A percentile compares a stretch with the other conserved stretches of the same genome.
These are phyloP conservation scores for Pseudoperonospora humuli DNA, from an alignment of 352 stramenopile genomes.

Conservation along the genomic window DNA sequence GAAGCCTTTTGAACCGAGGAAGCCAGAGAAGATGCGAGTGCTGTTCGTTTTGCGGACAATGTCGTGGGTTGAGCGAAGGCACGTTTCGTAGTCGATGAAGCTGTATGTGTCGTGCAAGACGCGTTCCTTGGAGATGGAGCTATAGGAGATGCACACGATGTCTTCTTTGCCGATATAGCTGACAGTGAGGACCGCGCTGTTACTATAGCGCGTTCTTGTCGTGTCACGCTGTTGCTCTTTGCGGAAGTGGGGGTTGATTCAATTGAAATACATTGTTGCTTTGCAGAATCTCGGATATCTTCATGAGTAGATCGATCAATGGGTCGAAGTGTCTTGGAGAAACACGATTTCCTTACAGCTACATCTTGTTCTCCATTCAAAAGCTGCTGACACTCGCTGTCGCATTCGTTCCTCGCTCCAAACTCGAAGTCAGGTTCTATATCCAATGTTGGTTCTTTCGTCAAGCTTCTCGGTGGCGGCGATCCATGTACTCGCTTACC, in stretches of 20 bases:
- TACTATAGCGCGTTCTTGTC: background rate
- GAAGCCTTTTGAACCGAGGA: slow-evolving; percentile 13
- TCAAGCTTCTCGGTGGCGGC: background rate
- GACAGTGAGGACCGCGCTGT: slow-evolving; percentile 5
- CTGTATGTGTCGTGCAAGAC: slow-evolving; percentile 6
- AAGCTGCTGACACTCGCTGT: background rate
- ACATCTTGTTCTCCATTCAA: slow-evolving; percentile 7
- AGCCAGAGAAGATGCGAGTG: slow-evolving; percentile 11
- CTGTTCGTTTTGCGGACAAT: slow-evolving; percentile 9
- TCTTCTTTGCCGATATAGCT: slow-evolving; percentile 2
- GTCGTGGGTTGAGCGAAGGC: slow-evolving; percentile 3
- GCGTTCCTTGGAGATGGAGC: slow-evolving; percentile 3
- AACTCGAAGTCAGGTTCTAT: slow-evolving; percentile 22
- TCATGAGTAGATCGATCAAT: slow-evolving; percentile 9
- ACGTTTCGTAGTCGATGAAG: slow-evolving; percentile 9
- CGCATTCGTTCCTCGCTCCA: slow-evolving; percentile 6
- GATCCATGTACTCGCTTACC: slow-evolving; percentile 1
- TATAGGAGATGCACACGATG: slow-evolving; percentile 6
- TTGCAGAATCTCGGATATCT: background rate
- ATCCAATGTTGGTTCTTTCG: slow-evolving; percentile 6
- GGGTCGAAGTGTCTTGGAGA: background rate
- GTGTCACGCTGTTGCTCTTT: background rate
- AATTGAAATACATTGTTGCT: background rate
- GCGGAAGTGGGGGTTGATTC: slow-evolving; percentile 1
- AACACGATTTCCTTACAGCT: background rate